A percentile compares a stretch with the other conserved stretches of the same genome.
Evolutionary conservation across 768 basidiomycete genomes (phyloP).

Genomic region (Russula compacta): DNA sequence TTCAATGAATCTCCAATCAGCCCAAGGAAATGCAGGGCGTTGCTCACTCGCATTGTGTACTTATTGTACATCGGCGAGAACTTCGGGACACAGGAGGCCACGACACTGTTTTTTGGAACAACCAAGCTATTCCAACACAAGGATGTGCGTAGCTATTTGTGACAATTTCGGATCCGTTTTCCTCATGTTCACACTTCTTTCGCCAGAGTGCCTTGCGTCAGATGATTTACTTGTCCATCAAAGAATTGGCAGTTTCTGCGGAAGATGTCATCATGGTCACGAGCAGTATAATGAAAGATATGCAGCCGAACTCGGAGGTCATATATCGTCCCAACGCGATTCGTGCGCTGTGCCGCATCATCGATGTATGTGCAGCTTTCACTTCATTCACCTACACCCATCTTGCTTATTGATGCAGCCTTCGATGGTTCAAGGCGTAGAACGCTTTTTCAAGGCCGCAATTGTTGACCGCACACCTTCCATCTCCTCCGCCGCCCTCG

Average conservation of each 20-base stretch:
- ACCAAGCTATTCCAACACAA: slow-evolving; percentile 99
- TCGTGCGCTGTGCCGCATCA: slow-evolving; percentile 89
- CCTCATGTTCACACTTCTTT: not conserved
- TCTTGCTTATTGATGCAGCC: slow-evolving; percentile 42
- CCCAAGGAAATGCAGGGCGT: slow-evolving; percentile 91
- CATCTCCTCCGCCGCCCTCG: slow-evolving; percentile 91
- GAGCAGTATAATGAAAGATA: slow-evolving; percentile 99
- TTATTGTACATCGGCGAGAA: slow-evolving; percentile 94
- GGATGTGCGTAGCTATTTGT: slow-evolving; percentile 58
- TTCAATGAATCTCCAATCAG: slow-evolving; percentile 99
- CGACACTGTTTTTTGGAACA: slow-evolving; percentile 95
- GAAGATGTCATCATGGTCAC: slow-evolving; percentile 99
- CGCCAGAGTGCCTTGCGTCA: slow-evolving; percentile 85
- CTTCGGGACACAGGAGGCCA: slow-evolving; percentile 92
- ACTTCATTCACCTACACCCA: slow-evolving; percentile 5
- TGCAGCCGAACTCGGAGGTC: slow-evolving; percentile 98
- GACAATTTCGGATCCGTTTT: not conserved
- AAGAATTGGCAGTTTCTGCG: slow-evolving; percentile 90
- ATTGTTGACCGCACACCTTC: slow-evolving; percentile 95
- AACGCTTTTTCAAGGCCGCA: slow-evolving; percentile 98
- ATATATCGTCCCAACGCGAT: slow-evolving; percentile 98
- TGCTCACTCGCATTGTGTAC: slow-evolving; percentile 94
- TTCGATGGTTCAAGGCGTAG: slow-evolving; percentile 98
- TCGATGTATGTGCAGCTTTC: slow-evolving; percentile 64
- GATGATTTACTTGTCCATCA: slow-evolving; percentile 97